Evolutionary conservation across 2,329 filamentous ascomycete species (phyloP).

Genomic region (Teratosphaeria gauchensis): DNA sequence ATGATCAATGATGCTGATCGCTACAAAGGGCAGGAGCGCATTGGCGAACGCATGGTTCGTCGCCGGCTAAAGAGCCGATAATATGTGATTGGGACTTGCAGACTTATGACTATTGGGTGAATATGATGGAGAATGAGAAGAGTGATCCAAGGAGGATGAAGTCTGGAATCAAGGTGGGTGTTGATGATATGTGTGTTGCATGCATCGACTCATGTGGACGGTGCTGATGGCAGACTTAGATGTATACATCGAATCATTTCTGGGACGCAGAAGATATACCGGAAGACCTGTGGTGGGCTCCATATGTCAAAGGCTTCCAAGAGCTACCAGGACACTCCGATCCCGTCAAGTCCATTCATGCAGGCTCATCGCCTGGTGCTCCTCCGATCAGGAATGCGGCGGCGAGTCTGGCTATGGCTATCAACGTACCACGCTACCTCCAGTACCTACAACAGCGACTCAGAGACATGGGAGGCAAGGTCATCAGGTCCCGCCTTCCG

Average conservation of each 20-base stretch:
- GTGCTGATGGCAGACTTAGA: slow-evolving; percentile 1
- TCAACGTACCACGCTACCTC: slow-evolving; percentile 32
- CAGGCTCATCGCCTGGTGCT: slow-evolving; percentile 10
- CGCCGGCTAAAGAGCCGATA: slow-evolving; percentile 18
- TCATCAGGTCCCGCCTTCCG: slow-evolving; percentile 24
- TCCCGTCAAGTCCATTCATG: slow-evolving; percentile 14
- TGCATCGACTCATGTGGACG: background rate
- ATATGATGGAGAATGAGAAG: slow-evolving; percentile 22
- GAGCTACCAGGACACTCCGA: slow-evolving; percentile 10
- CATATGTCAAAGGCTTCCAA: slow-evolving; percentile 27
- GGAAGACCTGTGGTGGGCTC: slow-evolving; percentile 31
- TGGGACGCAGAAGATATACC: slow-evolving; percentile 15
- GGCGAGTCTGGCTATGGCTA: slow-evolving; percentile 26
- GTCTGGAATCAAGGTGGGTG: slow-evolving; percentile 18
- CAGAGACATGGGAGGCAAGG: slow-evolving; percentile 15
- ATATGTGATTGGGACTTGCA: slow-evolving; percentile 34
- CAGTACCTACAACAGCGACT: slow-evolving; percentile 25
- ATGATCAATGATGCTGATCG: background rate
- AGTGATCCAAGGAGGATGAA: slow-evolving; percentile 12
- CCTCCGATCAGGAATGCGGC: slow-evolving; percentile 18
- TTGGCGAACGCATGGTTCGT: slow-evolving; percentile 35
- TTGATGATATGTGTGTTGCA: background rate
- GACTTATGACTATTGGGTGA: slow-evolving; percentile 34
- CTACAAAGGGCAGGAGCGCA: slow-evolving; percentile 37
- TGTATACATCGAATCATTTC: slow-evolving; percentile 19